phyloP scores from a whole-genome alignment of 2,329 filamentous ascomycete species.

The Aspergillus alliaceus region DNA sequence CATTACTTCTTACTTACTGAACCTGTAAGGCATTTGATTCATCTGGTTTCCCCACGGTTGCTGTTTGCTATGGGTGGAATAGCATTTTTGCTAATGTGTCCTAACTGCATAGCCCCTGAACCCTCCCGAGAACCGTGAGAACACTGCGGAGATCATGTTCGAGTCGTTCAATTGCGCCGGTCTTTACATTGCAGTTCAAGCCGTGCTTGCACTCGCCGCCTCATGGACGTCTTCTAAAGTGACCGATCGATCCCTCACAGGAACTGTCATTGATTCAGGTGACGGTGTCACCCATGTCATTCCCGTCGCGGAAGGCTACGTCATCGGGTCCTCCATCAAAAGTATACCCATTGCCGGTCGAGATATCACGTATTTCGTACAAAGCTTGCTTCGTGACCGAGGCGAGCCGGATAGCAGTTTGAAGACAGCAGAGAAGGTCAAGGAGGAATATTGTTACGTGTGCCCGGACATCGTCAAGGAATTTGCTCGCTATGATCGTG shows the following conservation, averaged over 20 bases:
- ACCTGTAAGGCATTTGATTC: conserved; percentile 62
- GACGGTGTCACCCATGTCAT: conserved; percentile 99
- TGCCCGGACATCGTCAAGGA: conserved; percentile 99
- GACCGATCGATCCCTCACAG: conserved; percentile 90
- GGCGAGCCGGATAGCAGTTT: conserved; percentile 95
- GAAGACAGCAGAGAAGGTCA: conserved; percentile 97
- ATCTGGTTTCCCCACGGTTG: not conserved
- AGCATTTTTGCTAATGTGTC: not conserved
- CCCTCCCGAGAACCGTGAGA: conserved; percentile 97
- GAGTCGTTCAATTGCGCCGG: conserved; percentile 99
- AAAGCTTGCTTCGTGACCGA: conserved; percentile 90
- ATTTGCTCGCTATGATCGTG: conserved; percentile 89
- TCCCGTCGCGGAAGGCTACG: conserved; percentile 96
- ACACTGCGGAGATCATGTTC: conserved; percentile 99
- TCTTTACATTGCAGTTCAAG: conserved; percentile 97
- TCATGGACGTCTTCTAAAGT: conserved; percentile 99
- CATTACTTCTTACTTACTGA: conserved; percentile 98
- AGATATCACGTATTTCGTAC: conserved; percentile 98
- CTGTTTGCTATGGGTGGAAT: not conserved
- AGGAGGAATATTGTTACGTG: conserved; percentile 98
- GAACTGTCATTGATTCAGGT: conserved; percentile 97
- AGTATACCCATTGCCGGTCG: conserved; percentile 96
- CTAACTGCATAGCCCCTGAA: conserved; percentile 73
- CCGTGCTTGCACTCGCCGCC: conserved; percentile 90
- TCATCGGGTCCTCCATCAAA: conserved; percentile 98